Conservation (phyloP, 2,329 filamentous ascomycete genomes). For the Rutstroemia sp. region DNA sequence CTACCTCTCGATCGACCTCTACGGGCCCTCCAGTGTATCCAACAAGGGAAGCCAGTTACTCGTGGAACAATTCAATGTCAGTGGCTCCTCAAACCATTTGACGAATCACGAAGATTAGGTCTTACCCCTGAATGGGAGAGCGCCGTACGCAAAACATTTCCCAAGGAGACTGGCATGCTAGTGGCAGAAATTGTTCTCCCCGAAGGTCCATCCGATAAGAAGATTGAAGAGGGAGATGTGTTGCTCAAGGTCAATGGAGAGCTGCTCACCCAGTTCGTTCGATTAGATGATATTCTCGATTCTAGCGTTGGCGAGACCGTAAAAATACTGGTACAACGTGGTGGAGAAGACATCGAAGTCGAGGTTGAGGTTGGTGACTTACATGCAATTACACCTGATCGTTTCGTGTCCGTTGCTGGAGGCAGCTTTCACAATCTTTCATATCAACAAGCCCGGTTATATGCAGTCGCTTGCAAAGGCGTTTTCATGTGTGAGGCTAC, state of each 20-base stretch:
- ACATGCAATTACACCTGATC: slow-evolving; percentile 90
- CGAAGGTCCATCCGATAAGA: slow-evolving; percentile 76
- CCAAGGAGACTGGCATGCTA: slow-evolving; percentile 92
- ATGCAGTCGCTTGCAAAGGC: slow-evolving; percentile 84
- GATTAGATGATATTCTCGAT: slow-evolving; percentile 85
- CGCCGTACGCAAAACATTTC: slow-evolving; percentile 72
- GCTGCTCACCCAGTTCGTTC: slow-evolving; percentile 86
- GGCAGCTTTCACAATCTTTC: slow-evolving; percentile 94
- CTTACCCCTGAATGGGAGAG: slow-evolving; percentile 82
- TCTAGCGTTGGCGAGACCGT: slow-evolving; percentile 75
- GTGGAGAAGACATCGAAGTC: slow-evolving; percentile 79
- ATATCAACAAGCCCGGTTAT: slow-evolving; percentile 94
- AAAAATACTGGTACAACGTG: slow-evolving; percentile 76
- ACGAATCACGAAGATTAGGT: slow-evolving; percentile 87
- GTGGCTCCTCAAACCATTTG: slow-evolving; percentile 94
- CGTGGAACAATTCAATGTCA: slow-evolving; percentile 97
- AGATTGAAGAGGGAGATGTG: slow-evolving; percentile 91
- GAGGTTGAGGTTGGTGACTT: slow-evolving; percentile 77
- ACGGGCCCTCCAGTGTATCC: slow-evolving; percentile 80
- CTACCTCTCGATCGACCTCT: slow-evolving; percentile 85
- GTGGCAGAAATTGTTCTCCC: slow-evolving; percentile 94
- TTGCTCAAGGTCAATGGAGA: slow-evolving; percentile 89
- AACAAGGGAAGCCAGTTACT: slow-evolving; percentile 65
- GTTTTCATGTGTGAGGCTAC: slow-evolving; percentile 93
- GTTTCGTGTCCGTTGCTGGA: slow-evolving; percentile 89